phyloP scores from a whole-genome alignment of 2,329 filamentous ascomycete genomes.

The Aspergillus sp. region DNA sequence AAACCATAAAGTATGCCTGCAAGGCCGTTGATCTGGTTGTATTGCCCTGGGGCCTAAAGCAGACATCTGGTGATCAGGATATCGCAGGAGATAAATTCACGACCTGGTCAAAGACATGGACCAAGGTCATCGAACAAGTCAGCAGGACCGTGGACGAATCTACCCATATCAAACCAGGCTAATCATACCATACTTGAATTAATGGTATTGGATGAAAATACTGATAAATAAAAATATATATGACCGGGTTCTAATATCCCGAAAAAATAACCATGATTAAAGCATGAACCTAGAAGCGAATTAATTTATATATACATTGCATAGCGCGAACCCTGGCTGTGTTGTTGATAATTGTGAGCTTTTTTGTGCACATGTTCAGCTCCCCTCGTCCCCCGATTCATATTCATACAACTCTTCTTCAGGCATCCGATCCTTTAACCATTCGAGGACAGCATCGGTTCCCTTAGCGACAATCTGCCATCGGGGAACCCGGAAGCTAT shows the following conservation, averaged over 20 bases:
- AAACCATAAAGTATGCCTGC: conserved; percentile 51
- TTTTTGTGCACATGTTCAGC: not conserved
- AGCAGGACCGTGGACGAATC: conserved; percentile 27
- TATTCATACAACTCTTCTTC: conserved; percentile 41
- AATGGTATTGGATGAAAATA: not conserved
- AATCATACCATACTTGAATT: not conserved
- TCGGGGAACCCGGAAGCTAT: conserved; percentile 82
- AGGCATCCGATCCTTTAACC: conserved; percentile 75
- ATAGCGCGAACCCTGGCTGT: not conserved
- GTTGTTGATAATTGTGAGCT: not conserved
- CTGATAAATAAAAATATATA: not conserved
- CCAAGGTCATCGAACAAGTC: conserved; percentile 44
- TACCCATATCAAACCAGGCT: not conserved
- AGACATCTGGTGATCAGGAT: conserved; percentile 53
- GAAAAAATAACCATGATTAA: not conserved
- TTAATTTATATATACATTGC: conserved; percentile 2
- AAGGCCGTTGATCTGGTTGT: conserved; percentile 69
- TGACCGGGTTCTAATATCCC: not conserved
- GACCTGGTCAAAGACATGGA: conserved; percentile 67
- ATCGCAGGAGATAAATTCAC: conserved; percentile 74
- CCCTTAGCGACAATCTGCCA: conserved; percentile 83
- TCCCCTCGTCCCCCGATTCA: conserved; percentile 27
- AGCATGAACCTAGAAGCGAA: conserved; percentile 8
- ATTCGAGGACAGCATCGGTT: conserved; percentile 78
- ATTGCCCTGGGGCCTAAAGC: conserved; percentile 70